A percentile compares a stretch with the other conserved stretches of the same genome.
Conservation (phyloP, 768 basidiomycete species). For the Dendrothele bispora region DNA sequence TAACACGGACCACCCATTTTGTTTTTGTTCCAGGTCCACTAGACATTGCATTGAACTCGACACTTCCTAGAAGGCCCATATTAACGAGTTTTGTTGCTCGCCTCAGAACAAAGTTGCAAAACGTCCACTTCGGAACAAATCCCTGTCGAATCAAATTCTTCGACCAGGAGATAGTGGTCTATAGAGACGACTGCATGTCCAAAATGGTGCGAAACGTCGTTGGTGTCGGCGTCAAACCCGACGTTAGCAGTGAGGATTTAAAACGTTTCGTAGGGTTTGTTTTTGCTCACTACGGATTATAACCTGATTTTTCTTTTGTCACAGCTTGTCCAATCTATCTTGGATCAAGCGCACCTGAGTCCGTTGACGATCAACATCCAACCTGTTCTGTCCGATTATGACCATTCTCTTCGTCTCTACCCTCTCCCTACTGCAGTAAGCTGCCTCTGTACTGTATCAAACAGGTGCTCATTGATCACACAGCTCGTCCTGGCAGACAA, state of each 20-base stretch:
- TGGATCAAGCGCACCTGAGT: conserved; percentile 94
- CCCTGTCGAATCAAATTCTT: conserved; percentile 96
- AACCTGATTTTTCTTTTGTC: conserved; percentile 1
- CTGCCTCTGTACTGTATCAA: conserved; percentile 9
- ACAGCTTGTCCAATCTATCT: conserved; percentile 92
- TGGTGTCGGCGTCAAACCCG: conserved; percentile 83
- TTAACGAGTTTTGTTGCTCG: conserved; percentile 73
- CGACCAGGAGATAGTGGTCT: conserved; percentile 93
- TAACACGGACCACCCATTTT: conserved; percentile 82
- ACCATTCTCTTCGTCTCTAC: conserved; percentile 89
- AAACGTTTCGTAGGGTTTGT: conserved; percentile 75
- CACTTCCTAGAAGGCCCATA: conserved; percentile 80
- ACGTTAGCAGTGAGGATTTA: conserved; percentile 74
- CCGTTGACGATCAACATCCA: conserved; percentile 85
- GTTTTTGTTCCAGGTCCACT: conserved; percentile 93
- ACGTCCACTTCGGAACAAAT: conserved; percentile 82
- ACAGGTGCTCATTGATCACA: background rate
- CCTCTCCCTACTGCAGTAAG: conserved; percentile 90
- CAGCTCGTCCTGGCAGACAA: conserved; percentile 94
- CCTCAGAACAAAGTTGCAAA: conserved; percentile 72
- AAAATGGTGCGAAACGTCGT: conserved; percentile 91
- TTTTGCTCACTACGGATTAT: background rate
- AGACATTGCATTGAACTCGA: conserved; percentile 80
- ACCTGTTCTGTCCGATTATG: conserved; percentile 85
- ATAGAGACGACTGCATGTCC: conserved; percentile 91